phyloP scores from a whole-genome alignment of 345 rosid genomes.

The Raphanus sativus region DNA sequence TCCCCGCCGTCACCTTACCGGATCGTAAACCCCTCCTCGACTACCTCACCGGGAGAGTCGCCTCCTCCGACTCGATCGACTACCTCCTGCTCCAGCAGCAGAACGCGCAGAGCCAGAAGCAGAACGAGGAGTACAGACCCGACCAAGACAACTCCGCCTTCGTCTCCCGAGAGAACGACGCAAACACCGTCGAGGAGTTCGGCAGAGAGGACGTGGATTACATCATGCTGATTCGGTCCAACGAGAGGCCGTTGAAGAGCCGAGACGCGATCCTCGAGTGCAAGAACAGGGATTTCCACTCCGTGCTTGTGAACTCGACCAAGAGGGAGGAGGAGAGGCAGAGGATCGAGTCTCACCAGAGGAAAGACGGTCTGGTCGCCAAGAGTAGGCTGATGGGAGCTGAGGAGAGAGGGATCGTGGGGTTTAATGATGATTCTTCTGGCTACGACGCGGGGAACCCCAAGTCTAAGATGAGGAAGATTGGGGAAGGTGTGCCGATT shows the following conservation, averaged over 20 bases:
- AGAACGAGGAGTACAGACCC: slow-evolving; percentile 44
- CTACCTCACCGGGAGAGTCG: slow-evolving; percentile 69
- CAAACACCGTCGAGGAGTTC: slow-evolving; percentile 20
- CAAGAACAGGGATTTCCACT: slow-evolving; percentile 69
- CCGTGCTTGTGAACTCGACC: slow-evolving; percentile 72
- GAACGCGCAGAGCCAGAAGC: slow-evolving; percentile 41
- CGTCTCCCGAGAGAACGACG: slow-evolving; percentile 21
- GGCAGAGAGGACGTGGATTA: slow-evolving; percentile 38
- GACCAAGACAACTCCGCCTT: slow-evolving; percentile 40
- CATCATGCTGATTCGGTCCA: slow-evolving; percentile 48
- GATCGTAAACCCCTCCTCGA: slow-evolving; percentile 88
- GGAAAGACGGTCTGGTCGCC: slow-evolving; percentile 94
- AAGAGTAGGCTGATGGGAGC: slow-evolving; percentile 81
- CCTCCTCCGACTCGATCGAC: slow-evolving; percentile 69
- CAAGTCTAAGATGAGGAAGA: slow-evolving; percentile 69
- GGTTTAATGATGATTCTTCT: slow-evolving; percentile 59
- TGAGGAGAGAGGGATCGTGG: slow-evolving; percentile 78
- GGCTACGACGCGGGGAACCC: slow-evolving; percentile 54
- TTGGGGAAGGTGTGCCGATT: slow-evolving; percentile 92
- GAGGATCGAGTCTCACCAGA: slow-evolving; percentile 85
- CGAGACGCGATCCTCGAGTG: slow-evolving; percentile 69
- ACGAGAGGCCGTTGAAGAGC: slow-evolving; percentile 80
- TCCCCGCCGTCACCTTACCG: slow-evolving; percentile 70
- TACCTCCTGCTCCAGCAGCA: slow-evolving; percentile 54
- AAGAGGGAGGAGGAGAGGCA: slow-evolving; percentile 86